Conservation (phyloP, 495 filamentous ascomycete genomes). For the Terfezia boudieri region DNA sequence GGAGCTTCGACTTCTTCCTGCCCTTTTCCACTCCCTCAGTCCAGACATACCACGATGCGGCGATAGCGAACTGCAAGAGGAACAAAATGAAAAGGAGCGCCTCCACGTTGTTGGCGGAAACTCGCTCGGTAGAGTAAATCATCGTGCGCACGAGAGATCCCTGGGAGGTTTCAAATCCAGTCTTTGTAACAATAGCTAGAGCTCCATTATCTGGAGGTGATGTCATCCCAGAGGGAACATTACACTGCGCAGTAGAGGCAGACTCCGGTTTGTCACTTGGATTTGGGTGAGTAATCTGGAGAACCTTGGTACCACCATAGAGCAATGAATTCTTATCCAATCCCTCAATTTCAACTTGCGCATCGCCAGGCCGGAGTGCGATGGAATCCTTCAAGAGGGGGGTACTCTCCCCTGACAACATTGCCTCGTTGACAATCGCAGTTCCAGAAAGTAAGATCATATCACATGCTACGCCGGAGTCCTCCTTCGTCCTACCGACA, state of each 20-base stretch:
- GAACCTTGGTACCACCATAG: slow-evolving; percentile 89
- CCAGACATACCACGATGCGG: slow-evolving; percentile 99
- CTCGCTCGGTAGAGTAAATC: slow-evolving; percentile 98
- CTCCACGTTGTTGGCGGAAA: slow-evolving; percentile 90
- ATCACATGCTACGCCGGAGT: slow-evolving; percentile 89
- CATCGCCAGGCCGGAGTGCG: slow-evolving; percentile 68
- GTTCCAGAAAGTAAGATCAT: slow-evolving; percentile 88
- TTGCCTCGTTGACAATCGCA: slow-evolving; percentile 96
- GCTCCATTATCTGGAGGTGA: slow-evolving; percentile 77
- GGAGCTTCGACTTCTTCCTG: slow-evolving; percentile 86
- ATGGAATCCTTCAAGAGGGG: slow-evolving; percentile 91
- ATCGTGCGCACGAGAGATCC: slow-evolving; percentile 94
- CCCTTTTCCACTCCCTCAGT: slow-evolving; percentile 80
- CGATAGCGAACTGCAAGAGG: slow-evolving; percentile 83
- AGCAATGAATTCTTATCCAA: slow-evolving; percentile 93
- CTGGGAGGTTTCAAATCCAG: slow-evolving; percentile 95
- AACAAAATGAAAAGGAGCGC: slow-evolving; percentile 93
- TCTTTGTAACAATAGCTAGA: slow-evolving; percentile 86
- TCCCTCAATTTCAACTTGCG: slow-evolving; percentile 67
- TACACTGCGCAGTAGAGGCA: slow-evolving; percentile 39
- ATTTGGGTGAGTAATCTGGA: slow-evolving; percentile 71
- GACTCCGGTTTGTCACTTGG: slow-evolving; percentile 47
- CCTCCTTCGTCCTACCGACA: slow-evolving; percentile 85
- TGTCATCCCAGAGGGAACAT: slow-evolving; percentile 28
- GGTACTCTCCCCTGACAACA: slow-evolving; percentile 96